Percentiles rank a stretch among this genome's conserved stretches.
phyloP scores from a whole-genome alignment of 139 green algal genomes.

The Chlamydomonas incerta region DNA sequence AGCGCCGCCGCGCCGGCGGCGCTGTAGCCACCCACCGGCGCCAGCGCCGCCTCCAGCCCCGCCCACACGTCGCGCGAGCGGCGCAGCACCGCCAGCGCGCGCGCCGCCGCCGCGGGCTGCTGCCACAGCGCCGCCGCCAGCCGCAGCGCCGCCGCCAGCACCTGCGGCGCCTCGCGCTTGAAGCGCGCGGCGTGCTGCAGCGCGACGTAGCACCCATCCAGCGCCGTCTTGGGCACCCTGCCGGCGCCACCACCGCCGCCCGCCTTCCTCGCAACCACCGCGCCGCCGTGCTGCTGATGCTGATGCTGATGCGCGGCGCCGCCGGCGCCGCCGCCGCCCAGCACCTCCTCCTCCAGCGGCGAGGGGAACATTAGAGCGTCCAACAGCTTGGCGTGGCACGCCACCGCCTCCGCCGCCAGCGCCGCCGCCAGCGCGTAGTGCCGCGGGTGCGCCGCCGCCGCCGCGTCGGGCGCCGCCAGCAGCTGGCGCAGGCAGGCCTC shows the following conservation, averaged over 20 bases:
- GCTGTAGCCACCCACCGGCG: not conserved
- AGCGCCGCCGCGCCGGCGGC: not conserved
- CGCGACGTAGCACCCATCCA: constrained; percentile 68
- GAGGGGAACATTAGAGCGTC: constrained; percentile 69
- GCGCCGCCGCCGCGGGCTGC: constrained; percentile 45
- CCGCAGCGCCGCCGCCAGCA: constrained; percentile 60
- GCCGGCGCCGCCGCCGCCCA: not conserved
- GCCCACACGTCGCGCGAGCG: constrained; percentile 59
- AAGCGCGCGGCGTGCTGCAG: constrained; percentile 50
- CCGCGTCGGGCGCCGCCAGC: not conserved
- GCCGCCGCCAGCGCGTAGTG: constrained; percentile 55
- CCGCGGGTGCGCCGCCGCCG: not conserved
- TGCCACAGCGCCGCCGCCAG: constrained; percentile 69
- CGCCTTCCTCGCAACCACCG: not conserved
- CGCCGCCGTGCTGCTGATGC: too few species aligned
- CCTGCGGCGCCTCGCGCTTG: constrained; percentile 45
- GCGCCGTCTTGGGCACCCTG: constrained; percentile 6
- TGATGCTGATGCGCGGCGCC: not conserved
- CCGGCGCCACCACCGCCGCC: not conserved
- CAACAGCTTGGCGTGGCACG: constrained; percentile 57
- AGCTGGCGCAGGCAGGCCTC: constrained; percentile 40
- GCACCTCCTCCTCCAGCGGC: constrained; percentile 43
- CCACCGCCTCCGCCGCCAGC: constrained; percentile 55
- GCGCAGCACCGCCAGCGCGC: constrained; percentile 60
- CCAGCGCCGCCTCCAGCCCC: constrained; percentile 30